These are phyloP conservation scores for Fusarium siculi DNA, from an alignment of 2,329 filamentous ascomycete species.

Conservation along the genomic window DNA sequence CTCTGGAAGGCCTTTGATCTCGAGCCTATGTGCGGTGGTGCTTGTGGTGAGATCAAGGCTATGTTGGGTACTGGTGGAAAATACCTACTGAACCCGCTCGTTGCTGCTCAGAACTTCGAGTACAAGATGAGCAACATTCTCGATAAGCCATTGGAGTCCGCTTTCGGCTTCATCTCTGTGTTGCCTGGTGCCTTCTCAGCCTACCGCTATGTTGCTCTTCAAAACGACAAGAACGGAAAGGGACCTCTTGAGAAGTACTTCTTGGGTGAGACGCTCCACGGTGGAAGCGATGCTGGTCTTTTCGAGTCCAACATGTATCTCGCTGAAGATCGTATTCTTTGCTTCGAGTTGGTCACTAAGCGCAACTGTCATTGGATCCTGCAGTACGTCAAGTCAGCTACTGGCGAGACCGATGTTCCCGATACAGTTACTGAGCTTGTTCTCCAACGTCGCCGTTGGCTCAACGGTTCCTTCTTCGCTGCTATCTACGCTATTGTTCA, in stretches of 20 bases:
- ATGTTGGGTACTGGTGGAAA: slow-evolving; percentile 89
- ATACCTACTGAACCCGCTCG: slow-evolving; percentile 90
- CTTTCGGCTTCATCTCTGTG: slow-evolving; percentile 97
- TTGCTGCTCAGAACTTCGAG: slow-evolving; percentile 98
- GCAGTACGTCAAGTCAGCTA: slow-evolving; percentile 98
- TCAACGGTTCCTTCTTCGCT: slow-evolving; percentile 98
- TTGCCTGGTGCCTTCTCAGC: slow-evolving; percentile 98
- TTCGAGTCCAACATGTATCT: slow-evolving; percentile 99
- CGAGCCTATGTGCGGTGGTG: slow-evolving; percentile 96
- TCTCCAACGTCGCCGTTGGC: slow-evolving; percentile 93
- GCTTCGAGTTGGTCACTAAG: slow-evolving; percentile 97
- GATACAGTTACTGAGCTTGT: slow-evolving; percentile 95
- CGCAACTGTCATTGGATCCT: slow-evolving; percentile 97
- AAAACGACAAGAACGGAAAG: slow-evolving; percentile 95
- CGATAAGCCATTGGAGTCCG: slow-evolving; percentile 96
- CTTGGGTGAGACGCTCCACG: slow-evolving; percentile 94
- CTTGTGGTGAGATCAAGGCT: slow-evolving; percentile 98
- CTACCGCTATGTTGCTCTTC: slow-evolving; percentile 91
- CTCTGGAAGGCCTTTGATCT: slow-evolving; percentile 99
- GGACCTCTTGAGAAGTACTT: slow-evolving; percentile 98
- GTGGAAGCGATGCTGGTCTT: slow-evolving; percentile 89
- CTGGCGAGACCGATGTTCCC: slow-evolving; percentile 95
- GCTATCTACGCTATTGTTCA: slow-evolving; percentile 95
- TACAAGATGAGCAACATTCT: slow-evolving; percentile 99
- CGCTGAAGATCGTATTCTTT: slow-evolving; percentile 97